Conservation (phyloP, 352 stramenopile genomes). For the Globisporangium nodosum region DNA sequence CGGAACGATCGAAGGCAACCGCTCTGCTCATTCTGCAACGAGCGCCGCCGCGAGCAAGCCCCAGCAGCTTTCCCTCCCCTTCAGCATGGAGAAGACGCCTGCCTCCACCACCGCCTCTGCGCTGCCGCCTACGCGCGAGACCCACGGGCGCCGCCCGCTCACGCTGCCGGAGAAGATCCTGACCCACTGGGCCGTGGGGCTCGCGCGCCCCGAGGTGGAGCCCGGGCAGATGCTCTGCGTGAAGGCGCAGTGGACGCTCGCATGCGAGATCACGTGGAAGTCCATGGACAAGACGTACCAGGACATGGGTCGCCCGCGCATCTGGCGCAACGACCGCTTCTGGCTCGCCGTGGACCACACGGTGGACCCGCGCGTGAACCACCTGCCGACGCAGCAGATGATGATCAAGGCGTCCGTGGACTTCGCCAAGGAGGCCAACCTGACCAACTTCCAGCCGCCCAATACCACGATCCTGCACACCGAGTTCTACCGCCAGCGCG, state of each 20-base stretch:
- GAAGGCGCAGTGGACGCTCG: slow-evolving; percentile 79
- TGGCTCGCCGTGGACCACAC: slow-evolving; percentile 85
- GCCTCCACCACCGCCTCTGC: slow-evolving; percentile 2
- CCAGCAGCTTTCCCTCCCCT: not conserved
- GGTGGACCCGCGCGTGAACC: slow-evolving; percentile 79
- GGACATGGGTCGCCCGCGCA: slow-evolving; percentile 40
- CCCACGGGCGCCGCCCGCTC: slow-evolving; percentile 29
- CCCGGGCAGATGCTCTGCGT: slow-evolving; percentile 81
- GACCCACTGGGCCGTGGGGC: slow-evolving; percentile 64
- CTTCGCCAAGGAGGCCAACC: slow-evolving; percentile 71
- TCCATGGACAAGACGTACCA: slow-evolving; percentile 79
- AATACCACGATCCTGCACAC: slow-evolving; percentile 87
- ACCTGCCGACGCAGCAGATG: slow-evolving; percentile 77
- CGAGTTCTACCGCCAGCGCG: slow-evolving; percentile 82
- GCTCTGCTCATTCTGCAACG: slow-evolving; percentile 11
- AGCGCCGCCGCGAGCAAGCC: slow-evolving; percentile 1
- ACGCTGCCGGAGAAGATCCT: slow-evolving; percentile 72
- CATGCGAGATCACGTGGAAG: slow-evolving; percentile 87
- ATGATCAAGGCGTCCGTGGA: slow-evolving; percentile 83
- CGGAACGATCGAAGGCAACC: not conserved
- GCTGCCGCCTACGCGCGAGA: slow-evolving; percentile 6
- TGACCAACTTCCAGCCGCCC: slow-evolving; percentile 81
- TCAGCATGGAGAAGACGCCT: slow-evolving; percentile 9
- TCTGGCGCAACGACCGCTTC: slow-evolving; percentile 85
- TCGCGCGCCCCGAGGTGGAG: slow-evolving; percentile 52